These are phyloP conservation scores for Cornus kousa DNA, from an alignment of 148 eudicot genomes.

Conservation along the genomic window DNA sequence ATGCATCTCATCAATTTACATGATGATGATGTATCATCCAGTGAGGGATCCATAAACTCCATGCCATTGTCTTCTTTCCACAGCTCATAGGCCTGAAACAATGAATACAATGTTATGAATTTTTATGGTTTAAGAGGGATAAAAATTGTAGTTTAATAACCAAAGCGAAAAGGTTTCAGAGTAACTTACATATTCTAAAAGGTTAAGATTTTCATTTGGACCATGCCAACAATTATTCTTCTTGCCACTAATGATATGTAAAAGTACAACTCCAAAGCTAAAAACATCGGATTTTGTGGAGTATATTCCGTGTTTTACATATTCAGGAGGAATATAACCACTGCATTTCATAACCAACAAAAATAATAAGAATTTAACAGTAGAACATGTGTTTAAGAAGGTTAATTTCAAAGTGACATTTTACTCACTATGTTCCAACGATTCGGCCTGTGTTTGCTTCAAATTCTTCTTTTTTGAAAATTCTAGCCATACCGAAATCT, in stretches of 20 bases:
- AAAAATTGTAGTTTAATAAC: not conserved
- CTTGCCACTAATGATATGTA: constrained; percentile 43
- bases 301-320: constrained; percentile 36
- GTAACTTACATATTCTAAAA: constrained; percentile 38
- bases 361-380: not conserved
- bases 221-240: constrained; percentile 21
- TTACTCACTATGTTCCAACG: constrained; percentile 45
- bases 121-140: not conserved
- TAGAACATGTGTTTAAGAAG: not conserved
- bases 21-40: constrained; percentile 18
- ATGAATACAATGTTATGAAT: not conserved
- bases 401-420: not conserved
- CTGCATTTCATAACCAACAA: constrained; percentile 18
- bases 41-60: constrained; percentile 34
- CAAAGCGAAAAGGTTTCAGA: not conserved
- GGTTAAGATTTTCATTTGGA: constrained; percentile 15
- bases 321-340: constrained; percentile 40
- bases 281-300: constrained; percentile 39
- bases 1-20: constrained; percentile 27
- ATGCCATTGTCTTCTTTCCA: constrained; percentile 26
- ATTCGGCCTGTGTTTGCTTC: constrained; percentile 38
- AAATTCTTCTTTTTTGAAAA: constrained; percentile 31
- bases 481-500: constrained; percentile 46
- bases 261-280: constrained; percentile 41
- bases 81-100: constrained; percentile 38